phyloP scores from a whole-genome alignment of 495 filamentous ascomycete species.

The Neurospora tetraspora region DNA sequence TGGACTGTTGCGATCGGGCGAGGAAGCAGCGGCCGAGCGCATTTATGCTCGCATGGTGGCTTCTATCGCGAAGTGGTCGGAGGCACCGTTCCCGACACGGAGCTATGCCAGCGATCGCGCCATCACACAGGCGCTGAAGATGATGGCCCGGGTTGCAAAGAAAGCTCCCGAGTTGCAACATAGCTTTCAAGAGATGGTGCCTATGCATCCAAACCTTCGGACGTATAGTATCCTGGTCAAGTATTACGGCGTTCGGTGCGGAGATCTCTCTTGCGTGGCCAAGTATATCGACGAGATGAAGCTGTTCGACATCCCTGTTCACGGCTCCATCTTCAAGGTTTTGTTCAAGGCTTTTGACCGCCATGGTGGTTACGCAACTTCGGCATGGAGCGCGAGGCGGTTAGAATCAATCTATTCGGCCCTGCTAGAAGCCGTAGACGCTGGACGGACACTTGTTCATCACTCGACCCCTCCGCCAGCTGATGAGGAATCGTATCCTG shows the following conservation, averaged over 20 bases:
- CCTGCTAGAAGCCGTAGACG: conserved; percentile 32
- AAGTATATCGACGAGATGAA: conserved; percentile 58
- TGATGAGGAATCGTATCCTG: background rate
- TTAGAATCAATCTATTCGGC: conserved; percentile 42
- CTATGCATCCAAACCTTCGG: conserved; percentile 50
- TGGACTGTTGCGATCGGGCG: conserved; percentile 62
- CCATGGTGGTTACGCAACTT: conserved; percentile 54
- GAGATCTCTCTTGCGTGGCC: conserved; percentile 46
- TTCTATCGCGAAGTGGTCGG: conserved; percentile 24
- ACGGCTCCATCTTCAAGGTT: conserved; percentile 53
- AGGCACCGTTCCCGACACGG: conserved; percentile 20
- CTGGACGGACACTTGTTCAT: background rate
- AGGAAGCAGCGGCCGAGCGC: conserved; percentile 60
- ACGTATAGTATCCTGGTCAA: conserved; percentile 59
- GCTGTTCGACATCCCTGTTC: conserved; percentile 40
- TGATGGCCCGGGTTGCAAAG: conserved; percentile 35
- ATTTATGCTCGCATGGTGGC: conserved; percentile 76
- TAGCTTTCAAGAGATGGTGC: conserved; percentile 37
- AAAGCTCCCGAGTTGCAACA: conserved; percentile 30
- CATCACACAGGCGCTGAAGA: conserved; percentile 46
- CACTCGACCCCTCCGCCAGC: background rate
- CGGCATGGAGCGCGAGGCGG: conserved; percentile 52
- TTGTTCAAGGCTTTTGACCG: conserved; percentile 65
- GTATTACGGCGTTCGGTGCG: conserved; percentile 40
- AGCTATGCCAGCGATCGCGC: conserved; percentile 38